A percentile compares a stretch with the other conserved stretches of the same genome.
phyloP scores from a whole-genome alignment of 75 land plant genomes.

The Cryptomeria japonica region DNA sequence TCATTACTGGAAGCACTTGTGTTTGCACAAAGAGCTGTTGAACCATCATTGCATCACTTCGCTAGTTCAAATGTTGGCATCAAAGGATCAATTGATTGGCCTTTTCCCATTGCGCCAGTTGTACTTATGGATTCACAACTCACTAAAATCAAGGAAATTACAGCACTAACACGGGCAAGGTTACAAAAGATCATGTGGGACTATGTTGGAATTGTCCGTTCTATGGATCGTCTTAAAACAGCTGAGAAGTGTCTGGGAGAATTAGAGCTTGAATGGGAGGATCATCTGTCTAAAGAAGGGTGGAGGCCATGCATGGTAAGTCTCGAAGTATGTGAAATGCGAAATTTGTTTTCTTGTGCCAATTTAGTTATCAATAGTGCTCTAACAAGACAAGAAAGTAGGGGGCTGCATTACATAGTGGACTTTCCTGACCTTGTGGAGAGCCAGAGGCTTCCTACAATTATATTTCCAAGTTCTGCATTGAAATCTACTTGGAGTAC shows the following conservation, averaged over 20 bases:
- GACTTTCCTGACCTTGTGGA: conserved; percentile 91
- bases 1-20: conserved; percentile 96
- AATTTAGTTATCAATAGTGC: conserved; percentile 91
- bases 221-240: conserved; percentile 66
- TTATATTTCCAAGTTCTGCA: conserved; percentile 67
- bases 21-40: conserved; percentile 93
- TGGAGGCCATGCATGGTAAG: conserved; percentile 92
- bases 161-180: conserved; percentile 51
- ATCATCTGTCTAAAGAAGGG: conserved; percentile 62
- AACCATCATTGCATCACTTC: conserved; percentile 80
- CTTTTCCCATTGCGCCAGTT: conserved; percentile 46
- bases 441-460: conserved; percentile 92
- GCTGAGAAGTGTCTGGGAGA: conserved; percentile 72
- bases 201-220: conserved; percentile 92
- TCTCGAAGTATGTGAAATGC: conserved; percentile 91
- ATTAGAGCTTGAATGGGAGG: conserved; percentile 83
- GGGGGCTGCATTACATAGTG: conserved; percentile 86
- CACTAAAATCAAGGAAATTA: conserved; percentile 36
- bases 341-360: conserved; percentile 91
- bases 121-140: conserved; percentile 29
- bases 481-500: conserved; percentile 73
- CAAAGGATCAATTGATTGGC: conserved; percentile 56
- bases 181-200: conserved; percentile 95
- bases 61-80: conserved; percentile 12
- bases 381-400: conserved; percentile 87